phyloP scores from a whole-genome alignment of 352 stramenopile species.

The Phytophthora cactorum region DNA sequence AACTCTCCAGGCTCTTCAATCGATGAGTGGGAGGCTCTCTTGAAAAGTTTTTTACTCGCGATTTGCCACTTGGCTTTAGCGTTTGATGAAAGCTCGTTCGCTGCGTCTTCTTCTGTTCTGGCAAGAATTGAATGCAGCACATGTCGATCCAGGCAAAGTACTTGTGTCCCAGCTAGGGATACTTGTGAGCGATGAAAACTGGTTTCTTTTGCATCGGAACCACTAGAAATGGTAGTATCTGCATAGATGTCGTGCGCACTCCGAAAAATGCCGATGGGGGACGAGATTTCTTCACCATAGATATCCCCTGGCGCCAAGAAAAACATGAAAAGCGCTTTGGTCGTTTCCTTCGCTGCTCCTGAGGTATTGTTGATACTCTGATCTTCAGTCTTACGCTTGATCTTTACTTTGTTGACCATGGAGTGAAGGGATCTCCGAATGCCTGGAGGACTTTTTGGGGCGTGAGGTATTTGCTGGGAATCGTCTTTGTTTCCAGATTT shows the following conservation, averaged over 20 bases:
- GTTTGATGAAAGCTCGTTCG: conserved; percentile 47
- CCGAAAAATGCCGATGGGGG: conserved; percentile 35
- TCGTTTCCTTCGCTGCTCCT: conserved; percentile 17
- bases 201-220: neutral
- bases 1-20: conserved; percentile 13
- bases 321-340: conserved; percentile 45
- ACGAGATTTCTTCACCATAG: conserved; percentile 59
- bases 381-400: conserved; percentile 22
- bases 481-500: conserved; percentile 1
- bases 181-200: neutral
- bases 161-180: conserved; percentile 15
- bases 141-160: conserved; percentile 51
- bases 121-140: conserved; percentile 41
- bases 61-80: conserved; percentile 60
- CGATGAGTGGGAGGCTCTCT: conserved; percentile 15
- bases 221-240: conserved; percentile 14
- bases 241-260: conserved; percentile 51
- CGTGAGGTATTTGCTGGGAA: neutral
- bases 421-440: conserved; percentile 26
- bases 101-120: conserved; percentile 59
- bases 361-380: conserved; percentile 4
- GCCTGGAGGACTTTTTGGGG: neutral
- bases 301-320: conserved; percentile 51
- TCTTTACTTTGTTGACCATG: conserved; percentile 33
- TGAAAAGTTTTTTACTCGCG: conserved; percentile 45